Evolutionary conservation across 2,329 filamentous ascomycete species (phyloP).

Genomic region (Microthyrium microscopicum): DNA sequence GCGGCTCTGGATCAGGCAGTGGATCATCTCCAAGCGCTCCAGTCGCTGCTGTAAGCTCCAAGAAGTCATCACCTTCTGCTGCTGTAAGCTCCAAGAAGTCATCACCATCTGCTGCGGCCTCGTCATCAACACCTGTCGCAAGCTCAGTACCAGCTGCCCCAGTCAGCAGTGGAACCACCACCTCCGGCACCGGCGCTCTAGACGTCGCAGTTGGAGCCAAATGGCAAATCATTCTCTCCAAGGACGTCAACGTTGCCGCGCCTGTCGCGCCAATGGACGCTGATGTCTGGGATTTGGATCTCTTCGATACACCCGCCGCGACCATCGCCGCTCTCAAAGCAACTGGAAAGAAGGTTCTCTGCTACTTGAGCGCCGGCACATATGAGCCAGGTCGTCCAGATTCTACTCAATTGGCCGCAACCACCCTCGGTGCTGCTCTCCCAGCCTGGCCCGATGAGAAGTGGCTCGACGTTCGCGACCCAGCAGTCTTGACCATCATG

Average conservation of each 20-base stretch:
- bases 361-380: slow-evolving; percentile 59
- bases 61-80: no score
- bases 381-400: slow-evolving; percentile 49
- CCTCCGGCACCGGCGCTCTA: no score
- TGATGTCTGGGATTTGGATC: slow-evolving; percentile 38
- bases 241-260: background rate
- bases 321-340: slow-evolving; percentile 32
- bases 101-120: no score
- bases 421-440: slow-evolving; percentile 41
- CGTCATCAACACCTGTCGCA: no score
- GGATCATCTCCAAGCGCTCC: no score
- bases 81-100: no score
- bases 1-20: no score
- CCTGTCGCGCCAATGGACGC: background rate
- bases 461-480: slow-evolving; percentile 46
- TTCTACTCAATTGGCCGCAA: slow-evolving; percentile 32
- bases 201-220: no score
- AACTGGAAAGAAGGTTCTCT: slow-evolving; percentile 40
- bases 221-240: background rate
- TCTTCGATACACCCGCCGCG: slow-evolving; percentile 34
- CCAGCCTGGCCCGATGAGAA: slow-evolving; percentile 50
- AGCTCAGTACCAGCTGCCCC: no score
- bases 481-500: slow-evolving; percentile 48
- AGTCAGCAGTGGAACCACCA: no score
- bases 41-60: no score